Percentiles rank a stretch among this genome's conserved stretches.
Conservation (phyloP, 257 asterid species). For the Capsicum rhomboideum region DNA sequence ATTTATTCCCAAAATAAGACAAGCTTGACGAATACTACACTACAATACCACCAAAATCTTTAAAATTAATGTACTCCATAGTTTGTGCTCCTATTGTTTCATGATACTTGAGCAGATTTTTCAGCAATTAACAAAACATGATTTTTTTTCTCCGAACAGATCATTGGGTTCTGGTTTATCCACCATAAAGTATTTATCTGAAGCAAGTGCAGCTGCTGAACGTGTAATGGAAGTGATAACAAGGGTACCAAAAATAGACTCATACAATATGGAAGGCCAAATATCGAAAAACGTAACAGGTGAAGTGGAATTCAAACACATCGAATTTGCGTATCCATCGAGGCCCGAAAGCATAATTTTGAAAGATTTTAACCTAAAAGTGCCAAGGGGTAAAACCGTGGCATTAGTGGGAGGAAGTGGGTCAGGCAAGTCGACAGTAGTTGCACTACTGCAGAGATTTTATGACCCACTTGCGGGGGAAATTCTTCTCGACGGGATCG, state of each 20-base stretch:
- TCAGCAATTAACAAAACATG: background rate
- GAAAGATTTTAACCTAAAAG: conserved; percentile 44
- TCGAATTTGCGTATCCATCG: conserved; percentile 65
- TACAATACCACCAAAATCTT: no score
- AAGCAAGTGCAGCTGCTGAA: conserved; percentile 72
- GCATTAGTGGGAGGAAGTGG: no score
- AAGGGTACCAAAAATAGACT: conserved; percentile 70
- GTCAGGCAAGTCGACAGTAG: conserved; percentile 79
- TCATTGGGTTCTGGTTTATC: conserved; percentile 75
- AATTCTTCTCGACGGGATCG: conserved; percentile 59
- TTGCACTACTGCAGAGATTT: conserved; percentile 78
- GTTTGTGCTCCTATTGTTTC: no score
- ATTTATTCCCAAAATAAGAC: background rate
- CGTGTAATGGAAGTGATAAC: conserved; percentile 53
- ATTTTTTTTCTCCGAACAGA: conserved; percentile 17
- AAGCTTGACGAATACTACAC: background rate
- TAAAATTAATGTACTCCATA: no score
- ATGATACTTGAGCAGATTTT: background rate
- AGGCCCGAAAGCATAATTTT: conserved; percentile 66
- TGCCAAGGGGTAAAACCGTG: conserved; percentile 67
- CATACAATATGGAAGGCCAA: conserved; percentile 56
- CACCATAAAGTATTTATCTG: conserved; percentile 57
- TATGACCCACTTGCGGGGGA: conserved; percentile 74
- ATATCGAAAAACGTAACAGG: conserved; percentile 43
- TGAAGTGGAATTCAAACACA: conserved; percentile 54